These are phyloP conservation scores for Cercospora beticola DNA, from an alignment of 2,329 filamentous ascomycete species.

Conservation along the genomic window DNA sequence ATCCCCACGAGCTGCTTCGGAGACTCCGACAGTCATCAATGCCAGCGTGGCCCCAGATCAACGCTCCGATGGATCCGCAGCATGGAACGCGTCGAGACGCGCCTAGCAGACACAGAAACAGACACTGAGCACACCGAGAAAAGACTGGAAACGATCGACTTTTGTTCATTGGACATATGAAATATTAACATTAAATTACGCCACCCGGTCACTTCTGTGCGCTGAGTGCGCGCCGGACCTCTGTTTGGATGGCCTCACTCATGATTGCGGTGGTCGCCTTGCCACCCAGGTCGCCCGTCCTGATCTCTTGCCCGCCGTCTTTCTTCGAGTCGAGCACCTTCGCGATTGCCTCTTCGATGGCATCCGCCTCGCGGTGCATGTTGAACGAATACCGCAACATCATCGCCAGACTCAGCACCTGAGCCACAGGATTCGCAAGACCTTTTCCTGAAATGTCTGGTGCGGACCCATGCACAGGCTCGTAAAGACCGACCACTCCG, in stretches of 20 bases:
- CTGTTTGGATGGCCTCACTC: conserved; percentile 42
- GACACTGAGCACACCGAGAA: not conserved
- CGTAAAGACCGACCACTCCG: conserved; percentile 41
- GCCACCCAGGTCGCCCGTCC: conserved; percentile 56
- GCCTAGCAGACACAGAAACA: not conserved
- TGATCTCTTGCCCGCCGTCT: conserved; percentile 51
- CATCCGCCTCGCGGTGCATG: conserved; percentile 34
- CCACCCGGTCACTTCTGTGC: not conserved
- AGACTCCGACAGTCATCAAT: not conserved
- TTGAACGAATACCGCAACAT: conserved; percentile 40
- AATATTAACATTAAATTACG: not conserved
- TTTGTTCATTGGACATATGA: not conserved
- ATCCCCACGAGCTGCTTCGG: not conserved
- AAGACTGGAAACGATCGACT: not conserved
- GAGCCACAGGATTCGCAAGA: conserved; percentile 36
- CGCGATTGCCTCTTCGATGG: conserved; percentile 55
- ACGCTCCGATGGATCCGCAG: not conserved
- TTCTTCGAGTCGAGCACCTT: conserved; percentile 55
- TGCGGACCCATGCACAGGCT: conserved; percentile 38
- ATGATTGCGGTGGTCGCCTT: conserved; percentile 43
- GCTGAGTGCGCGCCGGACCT: conserved; percentile 30
- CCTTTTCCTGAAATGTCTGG: conserved; percentile 39
- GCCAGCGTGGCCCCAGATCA: not conserved
- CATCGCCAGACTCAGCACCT: conserved; percentile 37
- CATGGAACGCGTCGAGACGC: not conserved